These are phyloP conservation scores for Alternaria incomplexa DNA, from an alignment of 2,329 filamentous ascomycete species.

Conservation along the genomic window DNA sequence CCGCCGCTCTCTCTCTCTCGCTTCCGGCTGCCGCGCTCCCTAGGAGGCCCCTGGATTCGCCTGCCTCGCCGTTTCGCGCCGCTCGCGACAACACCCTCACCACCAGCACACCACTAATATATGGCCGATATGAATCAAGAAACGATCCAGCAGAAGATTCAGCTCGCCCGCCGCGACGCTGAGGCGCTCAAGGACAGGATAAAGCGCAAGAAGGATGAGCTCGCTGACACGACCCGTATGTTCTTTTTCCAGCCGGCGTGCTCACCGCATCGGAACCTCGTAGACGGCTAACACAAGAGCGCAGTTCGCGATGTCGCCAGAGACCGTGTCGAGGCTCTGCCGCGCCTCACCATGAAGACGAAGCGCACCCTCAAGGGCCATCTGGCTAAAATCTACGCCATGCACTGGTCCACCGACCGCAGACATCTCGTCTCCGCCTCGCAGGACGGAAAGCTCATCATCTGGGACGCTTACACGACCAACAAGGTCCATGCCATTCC, in stretches of 20 bases:
- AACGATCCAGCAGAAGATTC: conserved; percentile 70
- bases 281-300: conserved; percentile 32
- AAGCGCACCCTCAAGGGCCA: conserved; percentile 97
- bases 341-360: conserved; percentile 95
- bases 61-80: conserved; percentile 30
- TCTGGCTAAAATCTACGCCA: conserved; percentile 98
- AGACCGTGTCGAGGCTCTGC: conserved; percentile 89
- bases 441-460: conserved; percentile 98
- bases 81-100: conserved; percentile 17
- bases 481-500: conserved; percentile 99
- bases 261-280: background rate
- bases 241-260: conserved; percentile 21
- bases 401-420: conserved; percentile 99
- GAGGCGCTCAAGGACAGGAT: conserved; percentile 98
- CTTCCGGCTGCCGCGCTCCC: conserved; percentile 36
- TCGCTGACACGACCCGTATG: conserved; percentile 97
- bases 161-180: conserved; percentile 95
- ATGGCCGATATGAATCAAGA: conserved; percentile 60
- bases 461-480: conserved; percentile 99
- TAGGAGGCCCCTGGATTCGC: conserved; percentile 45
- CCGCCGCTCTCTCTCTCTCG: conserved; percentile 23
- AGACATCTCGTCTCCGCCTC: conserved; percentile 97
- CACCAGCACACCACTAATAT: conserved; percentile 14
- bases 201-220: conserved; percentile 99
- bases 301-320: conserved; percentile 90